Percentiles rank a stretch among this genome's conserved stretches.
These are phyloP conservation scores for Tolypocladium tropicale DNA, from an alignment of 2,329 filamentous ascomycete species.

Conservation along the genomic window DNA sequence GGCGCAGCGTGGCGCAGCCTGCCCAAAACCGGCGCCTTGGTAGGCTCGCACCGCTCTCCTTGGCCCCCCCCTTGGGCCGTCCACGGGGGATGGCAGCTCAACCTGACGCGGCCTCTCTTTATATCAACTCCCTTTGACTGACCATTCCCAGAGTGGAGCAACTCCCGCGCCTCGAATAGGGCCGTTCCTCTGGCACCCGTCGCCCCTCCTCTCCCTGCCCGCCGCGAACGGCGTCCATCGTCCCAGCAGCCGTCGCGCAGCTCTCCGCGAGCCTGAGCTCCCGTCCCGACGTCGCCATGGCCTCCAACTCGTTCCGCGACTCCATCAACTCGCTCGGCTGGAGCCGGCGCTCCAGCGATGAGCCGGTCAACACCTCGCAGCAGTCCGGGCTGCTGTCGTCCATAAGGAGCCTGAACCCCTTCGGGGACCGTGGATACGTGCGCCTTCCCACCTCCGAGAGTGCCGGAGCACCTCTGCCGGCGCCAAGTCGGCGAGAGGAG, in stretches of 20 bases:
- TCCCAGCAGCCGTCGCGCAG: conserved; percentile 5
- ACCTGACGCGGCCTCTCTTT: conserved; percentile 3
- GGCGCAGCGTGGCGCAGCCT: conserved; percentile 9
- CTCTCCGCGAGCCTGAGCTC: background rate
- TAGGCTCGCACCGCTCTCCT: conserved; percentile 6
- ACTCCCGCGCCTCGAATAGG: background rate
- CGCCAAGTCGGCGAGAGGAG: conserved; percentile 76
- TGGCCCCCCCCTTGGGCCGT: background rate
- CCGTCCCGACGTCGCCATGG: conserved; percentile 45
- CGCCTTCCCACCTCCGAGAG: conserved; percentile 78
- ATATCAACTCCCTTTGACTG: conserved; percentile 8
- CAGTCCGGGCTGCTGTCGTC: conserved; percentile 68
- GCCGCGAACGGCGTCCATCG: conserved; percentile 9
- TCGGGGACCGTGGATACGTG: conserved; percentile 77
- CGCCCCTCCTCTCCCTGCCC: background rate
- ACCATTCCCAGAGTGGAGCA: conserved; percentile 9
- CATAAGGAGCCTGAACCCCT: conserved; percentile 79
- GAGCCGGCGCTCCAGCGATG: conserved; percentile 78
- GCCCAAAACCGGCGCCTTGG: conserved; percentile 5
- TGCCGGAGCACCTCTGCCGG: conserved; percentile 76
- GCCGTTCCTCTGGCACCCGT: background rate
- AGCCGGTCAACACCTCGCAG: conserved; percentile 60
- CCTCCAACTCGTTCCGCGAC: conserved; percentile 81
- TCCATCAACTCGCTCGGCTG: conserved; percentile 92
- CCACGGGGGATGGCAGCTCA: conserved; percentile 1